These are phyloP conservation scores for Echinosophora koreensis DNA, from an alignment of 306 rosid species.

Conservation along the genomic window DNA sequence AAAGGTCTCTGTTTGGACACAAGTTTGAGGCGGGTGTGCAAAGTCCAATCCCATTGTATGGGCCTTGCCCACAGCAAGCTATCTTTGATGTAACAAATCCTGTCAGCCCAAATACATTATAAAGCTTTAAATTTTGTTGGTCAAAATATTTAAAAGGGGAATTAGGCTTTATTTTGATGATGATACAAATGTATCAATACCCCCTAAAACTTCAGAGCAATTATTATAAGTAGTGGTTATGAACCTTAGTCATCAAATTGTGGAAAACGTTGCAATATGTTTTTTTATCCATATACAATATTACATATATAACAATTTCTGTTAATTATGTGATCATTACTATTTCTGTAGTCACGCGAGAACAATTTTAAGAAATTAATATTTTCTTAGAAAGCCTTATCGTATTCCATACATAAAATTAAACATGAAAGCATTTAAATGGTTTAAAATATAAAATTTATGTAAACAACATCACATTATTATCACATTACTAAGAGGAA, in stretches of 20 bases:
- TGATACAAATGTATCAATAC: too few relatives aligned
- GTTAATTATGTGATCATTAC: too few relatives aligned
- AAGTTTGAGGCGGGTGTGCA: constrained; percentile 72
- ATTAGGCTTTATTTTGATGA: not conserved
- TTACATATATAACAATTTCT: too few relatives aligned
- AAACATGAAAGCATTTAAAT: not conserved
- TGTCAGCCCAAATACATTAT: constrained; percentile 45
- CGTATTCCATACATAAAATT: not conserved
- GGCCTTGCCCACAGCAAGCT: constrained; percentile 87
- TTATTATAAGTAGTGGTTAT: too few relatives aligned
- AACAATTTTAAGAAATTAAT: not conserved
- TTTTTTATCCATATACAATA: too few relatives aligned
- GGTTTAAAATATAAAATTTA: not conserved
- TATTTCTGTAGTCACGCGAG: not conserved
- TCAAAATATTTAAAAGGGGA: not conserved
- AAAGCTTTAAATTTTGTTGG: not conserved
- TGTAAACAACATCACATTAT: not conserved
- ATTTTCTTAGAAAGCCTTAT: not conserved
- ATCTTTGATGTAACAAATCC: constrained; percentile 69
- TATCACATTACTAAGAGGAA: not conserved
- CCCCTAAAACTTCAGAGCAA: too few relatives aligned
- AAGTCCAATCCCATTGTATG: constrained; percentile 77
- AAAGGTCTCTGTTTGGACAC: constrained; percentile 73
- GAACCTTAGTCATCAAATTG: too few relatives aligned
- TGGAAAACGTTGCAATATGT: too few relatives aligned